These are phyloP conservation scores for Russula dissimulans DNA, from an alignment of 768 basidiomycete genomes.

Conservation along the genomic window DNA sequence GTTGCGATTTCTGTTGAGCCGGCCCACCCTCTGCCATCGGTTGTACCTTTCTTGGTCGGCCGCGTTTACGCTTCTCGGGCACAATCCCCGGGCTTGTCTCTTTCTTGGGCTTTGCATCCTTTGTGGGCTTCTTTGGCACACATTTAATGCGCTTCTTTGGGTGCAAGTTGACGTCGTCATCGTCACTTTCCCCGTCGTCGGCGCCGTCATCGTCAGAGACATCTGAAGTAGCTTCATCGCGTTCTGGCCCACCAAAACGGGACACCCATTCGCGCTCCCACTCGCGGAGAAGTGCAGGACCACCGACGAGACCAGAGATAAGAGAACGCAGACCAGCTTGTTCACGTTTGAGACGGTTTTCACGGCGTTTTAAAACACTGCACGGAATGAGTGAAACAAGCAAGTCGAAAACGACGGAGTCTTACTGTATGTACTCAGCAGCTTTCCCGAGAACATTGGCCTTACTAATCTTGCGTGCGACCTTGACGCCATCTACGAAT, in stretches of 20 bases:
- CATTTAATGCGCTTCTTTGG: slow-evolving; percentile 59
- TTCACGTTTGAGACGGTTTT: slow-evolving; percentile 60
- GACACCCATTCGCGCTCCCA: slow-evolving; percentile 73
- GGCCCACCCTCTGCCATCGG: slow-evolving; percentile 30
- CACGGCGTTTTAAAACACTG: slow-evolving; percentile 74
- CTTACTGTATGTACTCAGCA: slow-evolving; percentile 74
- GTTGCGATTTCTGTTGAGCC: slow-evolving; percentile 21
- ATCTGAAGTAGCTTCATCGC: slow-evolving; percentile 43
- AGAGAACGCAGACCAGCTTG: slow-evolving; percentile 66
- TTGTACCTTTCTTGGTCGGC: slow-evolving; percentile 67
- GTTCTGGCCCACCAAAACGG: slow-evolving; percentile 68
- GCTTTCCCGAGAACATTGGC: slow-evolving; percentile 86
- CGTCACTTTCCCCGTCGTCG: slow-evolving; percentile 40
- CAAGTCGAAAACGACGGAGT: not conserved
- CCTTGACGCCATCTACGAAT: slow-evolving; percentile 86
- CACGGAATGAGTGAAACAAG: not conserved
- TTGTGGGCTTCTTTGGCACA: slow-evolving; percentile 25
- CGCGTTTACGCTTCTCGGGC: slow-evolving; percentile 77
- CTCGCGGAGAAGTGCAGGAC: slow-evolving; percentile 56
- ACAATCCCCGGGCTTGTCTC: slow-evolving; percentile 26
- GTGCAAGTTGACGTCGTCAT: slow-evolving; percentile 32
- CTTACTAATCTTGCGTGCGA: slow-evolving; percentile 85
- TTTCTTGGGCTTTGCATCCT: slow-evolving; percentile 37
- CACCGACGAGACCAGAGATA: slow-evolving; percentile 62
- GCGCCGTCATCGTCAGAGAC: slow-evolving; percentile 39